Conservation (phyloP, 768 basidiomycete species). For the Russula ochroleuca region DNA sequence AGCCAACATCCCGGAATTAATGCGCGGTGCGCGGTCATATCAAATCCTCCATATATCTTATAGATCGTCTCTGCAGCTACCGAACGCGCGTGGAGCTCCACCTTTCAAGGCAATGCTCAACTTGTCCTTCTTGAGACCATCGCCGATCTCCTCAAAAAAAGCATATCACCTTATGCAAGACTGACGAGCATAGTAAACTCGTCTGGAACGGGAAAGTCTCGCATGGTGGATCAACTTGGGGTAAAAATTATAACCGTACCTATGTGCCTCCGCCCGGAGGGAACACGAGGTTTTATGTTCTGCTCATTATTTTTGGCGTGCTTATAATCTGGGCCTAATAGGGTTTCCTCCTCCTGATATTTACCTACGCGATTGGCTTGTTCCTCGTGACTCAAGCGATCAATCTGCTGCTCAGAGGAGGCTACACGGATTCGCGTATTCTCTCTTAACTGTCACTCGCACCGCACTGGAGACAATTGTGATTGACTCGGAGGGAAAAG, state of each 20-base stretch:
- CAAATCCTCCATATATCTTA: neutral
- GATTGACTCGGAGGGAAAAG: too few relatives aligned
- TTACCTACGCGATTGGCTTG: neutral
- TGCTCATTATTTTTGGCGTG: neutral
- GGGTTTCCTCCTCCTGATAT: neutral
- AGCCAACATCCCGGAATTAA: neutral
- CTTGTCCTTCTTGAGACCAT: neutral
- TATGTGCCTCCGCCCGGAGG: neutral
- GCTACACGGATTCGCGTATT: too few relatives aligned
- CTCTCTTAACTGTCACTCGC: too few relatives aligned
- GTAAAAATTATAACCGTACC: neutral
- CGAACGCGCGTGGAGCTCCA: neutral
- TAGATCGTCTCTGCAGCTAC: neutral
- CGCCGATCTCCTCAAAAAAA: neutral
- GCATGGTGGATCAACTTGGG: neutral
- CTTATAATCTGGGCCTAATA: neutral
- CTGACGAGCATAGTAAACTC: neutral
- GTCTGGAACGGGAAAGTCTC: conserved; percentile 10
- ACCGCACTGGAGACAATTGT: too few relatives aligned
- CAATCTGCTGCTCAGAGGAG: too few relatives aligned
- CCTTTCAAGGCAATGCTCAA: neutral
- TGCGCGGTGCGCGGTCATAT: neutral
- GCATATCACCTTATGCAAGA: neutral
- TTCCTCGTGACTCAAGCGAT: neutral
- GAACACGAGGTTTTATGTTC: neutral